A percentile compares a stretch with the other conserved stretches of the same genome.
These are phyloP conservation scores for Leptographium radiaticola DNA, from an alignment of 2,329 filamentous ascomycete species.

Conservation along the genomic window DNA sequence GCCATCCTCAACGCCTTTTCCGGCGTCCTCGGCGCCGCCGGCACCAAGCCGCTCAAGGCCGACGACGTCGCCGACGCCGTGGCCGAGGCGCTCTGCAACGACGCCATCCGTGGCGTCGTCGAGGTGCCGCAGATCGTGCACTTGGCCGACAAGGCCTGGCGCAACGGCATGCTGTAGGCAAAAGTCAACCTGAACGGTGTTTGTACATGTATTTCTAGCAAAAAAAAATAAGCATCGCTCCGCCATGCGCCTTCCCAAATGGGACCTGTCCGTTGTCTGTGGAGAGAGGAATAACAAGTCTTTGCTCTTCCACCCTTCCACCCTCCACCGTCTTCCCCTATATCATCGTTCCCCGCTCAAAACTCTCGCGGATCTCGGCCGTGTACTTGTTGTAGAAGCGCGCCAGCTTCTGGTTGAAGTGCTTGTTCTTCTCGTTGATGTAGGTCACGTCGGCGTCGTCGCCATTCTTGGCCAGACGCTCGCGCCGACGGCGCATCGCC, in stretches of 20 bases:
- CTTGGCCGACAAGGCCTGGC: conserved; percentile 72
- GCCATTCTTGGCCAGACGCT: conserved; percentile 63
- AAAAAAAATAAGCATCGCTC: not conserved
- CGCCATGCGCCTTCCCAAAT: not conserved
- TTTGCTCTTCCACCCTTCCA: no score
- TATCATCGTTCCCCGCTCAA: conserved; percentile 82
- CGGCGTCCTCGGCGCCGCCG: conserved; percentile 67
- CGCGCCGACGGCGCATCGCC: conserved; percentile 72
- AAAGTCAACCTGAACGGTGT: not conserved
- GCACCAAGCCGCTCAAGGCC: conserved; percentile 74
- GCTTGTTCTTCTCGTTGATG: conserved; percentile 99
- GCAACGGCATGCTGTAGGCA: conserved; percentile 70
- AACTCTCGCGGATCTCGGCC: conserved; percentile 89
- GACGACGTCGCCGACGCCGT: conserved; percentile 82
- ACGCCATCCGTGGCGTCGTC: conserved; percentile 58
- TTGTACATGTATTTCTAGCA: not conserved
- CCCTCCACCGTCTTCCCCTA: not conserved
- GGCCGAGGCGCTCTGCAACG: conserved; percentile 72
- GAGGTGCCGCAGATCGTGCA: conserved; percentile 71
- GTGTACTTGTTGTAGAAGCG: conserved; percentile 99
- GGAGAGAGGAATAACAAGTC: no score
- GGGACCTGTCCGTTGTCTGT: no score
- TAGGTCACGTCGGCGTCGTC: conserved; percentile 91
- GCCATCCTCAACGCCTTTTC: conserved; percentile 61
- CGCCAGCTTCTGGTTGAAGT: conserved; percentile 95